Base-by-base conservation (phyloP, 2,329 filamentous ascomycete species). In the Zarea fungicola region DNA sequence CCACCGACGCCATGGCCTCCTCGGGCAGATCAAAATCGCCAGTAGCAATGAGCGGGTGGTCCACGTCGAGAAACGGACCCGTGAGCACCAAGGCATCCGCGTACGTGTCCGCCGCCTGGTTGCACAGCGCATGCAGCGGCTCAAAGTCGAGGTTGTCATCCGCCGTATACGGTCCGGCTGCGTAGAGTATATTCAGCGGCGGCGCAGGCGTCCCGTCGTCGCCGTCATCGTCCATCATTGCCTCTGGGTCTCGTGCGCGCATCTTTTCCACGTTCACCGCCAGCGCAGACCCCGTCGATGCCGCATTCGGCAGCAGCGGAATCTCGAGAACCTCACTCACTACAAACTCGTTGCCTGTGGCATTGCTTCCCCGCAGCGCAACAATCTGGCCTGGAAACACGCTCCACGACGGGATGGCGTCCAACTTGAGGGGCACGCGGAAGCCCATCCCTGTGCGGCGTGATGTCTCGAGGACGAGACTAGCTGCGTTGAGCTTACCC, bases 311-410 rank as follows among this genome's bases (percentile, higher is more conserved):
- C 13, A 95, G 76, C 3, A 89, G 73, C 2, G 93, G 93, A 3
- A 89, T 69, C 1, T 84, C 73, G 6, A 97, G 74, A 3, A 93
- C 69, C 60, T 96, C 83, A 28, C 79, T 83, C 26, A 93, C 89
- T 1, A 83, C 78, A 58, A 97, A 96, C 58, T 87, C 85, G 31
- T 83, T 78, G 0, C 92, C 92, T 1, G 89, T 89, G 18, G 89
- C 83, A 63, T 99, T 99, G 58, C 83, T 89, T 7, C 93, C 93
- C 53, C 79, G 79, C 23, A 97, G 69, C 6, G 92, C 93, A 25
- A 96, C 89, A 45, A 97, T 89, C 63, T 97, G 91, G 6, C 93
- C 93, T 0, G 92, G 93, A 63, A 97, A 97, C 71, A 97, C 89
- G 62, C 89, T 85, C 68, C 86, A 93, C 2, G 78, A 55, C 25